phyloP scores from a whole-genome alignment of 768 basidiomycete species.

The Trametes cinnabarina region DNA sequence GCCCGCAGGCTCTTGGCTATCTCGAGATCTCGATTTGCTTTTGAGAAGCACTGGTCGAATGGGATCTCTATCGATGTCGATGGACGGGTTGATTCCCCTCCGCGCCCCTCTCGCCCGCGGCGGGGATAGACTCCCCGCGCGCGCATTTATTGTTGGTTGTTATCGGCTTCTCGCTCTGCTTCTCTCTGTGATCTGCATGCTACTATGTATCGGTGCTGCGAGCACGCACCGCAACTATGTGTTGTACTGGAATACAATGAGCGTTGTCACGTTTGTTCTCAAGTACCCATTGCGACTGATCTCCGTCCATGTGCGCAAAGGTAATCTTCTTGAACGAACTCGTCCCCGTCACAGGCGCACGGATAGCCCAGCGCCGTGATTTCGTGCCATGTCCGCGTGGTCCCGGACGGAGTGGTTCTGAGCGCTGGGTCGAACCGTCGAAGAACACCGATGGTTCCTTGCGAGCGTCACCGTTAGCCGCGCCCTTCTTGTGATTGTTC shows the following conservation, averaged over 20 bases:
- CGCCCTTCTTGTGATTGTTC: slow-evolving; percentile 1
- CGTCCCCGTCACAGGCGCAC: not conserved
- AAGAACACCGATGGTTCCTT: not conserved
- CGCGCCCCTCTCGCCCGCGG: slow-evolving; percentile 9
- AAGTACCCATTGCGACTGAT: not conserved
- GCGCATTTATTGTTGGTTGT: slow-evolving; percentile 2
- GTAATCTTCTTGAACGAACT: not conserved
- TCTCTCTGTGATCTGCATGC: not conserved
- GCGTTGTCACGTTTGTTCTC: not conserved
- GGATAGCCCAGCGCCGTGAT: not conserved
- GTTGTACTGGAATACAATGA: slow-evolving; percentile 20
- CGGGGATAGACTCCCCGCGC: slow-evolving; percentile 2
- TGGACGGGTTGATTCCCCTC: slow-evolving; percentile 12
- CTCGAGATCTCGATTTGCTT: slow-evolving; percentile 28
- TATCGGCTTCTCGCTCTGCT: not conserved
- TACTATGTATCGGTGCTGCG: slow-evolving; percentile 21
- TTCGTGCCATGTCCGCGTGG: not conserved
- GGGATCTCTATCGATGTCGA: slow-evolving; percentile 23
- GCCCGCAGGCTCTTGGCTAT: slow-evolving; percentile 11
- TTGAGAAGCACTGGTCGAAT: slow-evolving; percentile 23
- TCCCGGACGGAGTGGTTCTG: not conserved
- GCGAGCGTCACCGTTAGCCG: not conserved
- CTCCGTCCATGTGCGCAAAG: not conserved
- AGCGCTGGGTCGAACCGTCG: not conserved
- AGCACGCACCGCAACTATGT: slow-evolving; percentile 11